Base-by-base conservation (phyloP, 1,284 basidiomycete genomes). In the Trametes versicolor region DNA sequence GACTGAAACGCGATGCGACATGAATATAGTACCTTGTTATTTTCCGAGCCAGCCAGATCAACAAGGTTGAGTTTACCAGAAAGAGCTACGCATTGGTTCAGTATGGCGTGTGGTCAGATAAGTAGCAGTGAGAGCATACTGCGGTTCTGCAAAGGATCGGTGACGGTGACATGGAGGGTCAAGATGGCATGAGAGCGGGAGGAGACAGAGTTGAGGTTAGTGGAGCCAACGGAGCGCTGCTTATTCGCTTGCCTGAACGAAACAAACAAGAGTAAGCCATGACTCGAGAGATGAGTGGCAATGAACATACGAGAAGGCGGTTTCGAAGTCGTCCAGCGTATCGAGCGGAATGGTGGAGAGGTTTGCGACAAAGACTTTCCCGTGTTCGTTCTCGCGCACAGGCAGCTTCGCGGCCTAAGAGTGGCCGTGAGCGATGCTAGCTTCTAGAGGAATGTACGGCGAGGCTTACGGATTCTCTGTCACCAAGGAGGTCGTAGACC, bases 1-100 rank as follows among this genome's bases (percentile, higher is more conserved):
- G 29, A 32, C 8, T 32, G 29, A 8, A 32, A 32, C 29, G 29
- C 29, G 29, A 32, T 8, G 29, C 29, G 29, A 32, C 29, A 8
- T 32, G 10, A 4, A 3, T 39, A 21, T 3, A 39, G 5, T 13
- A 87, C 88, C 76, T 94, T 95, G 76, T 95, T 95, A 72, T 95
- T 95, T 79, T 96, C 94, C 0, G 91, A 93, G 13, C 94, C 94
- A 15, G 94, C 94, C 19, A 96, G 83, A 77, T 96, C 94, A 13
- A 95, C 92, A 3, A 95, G 83, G 68, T 94, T 93, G 66, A 95
- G 88, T 75, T 92, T 94, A 5, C 93, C 92, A 0, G 82, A 84
- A 51, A 88, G 75, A 50, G 83, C 87, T 89, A 64, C 25, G 32
- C 10, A 9, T 45, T 12, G 53, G 36, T 54, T 23, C 58, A 54